Evolutionary conservation across 345 rosid species (phyloP), one percentile per base, ranked within the genome.

Genomic region (Populus euphratica): DNA sequence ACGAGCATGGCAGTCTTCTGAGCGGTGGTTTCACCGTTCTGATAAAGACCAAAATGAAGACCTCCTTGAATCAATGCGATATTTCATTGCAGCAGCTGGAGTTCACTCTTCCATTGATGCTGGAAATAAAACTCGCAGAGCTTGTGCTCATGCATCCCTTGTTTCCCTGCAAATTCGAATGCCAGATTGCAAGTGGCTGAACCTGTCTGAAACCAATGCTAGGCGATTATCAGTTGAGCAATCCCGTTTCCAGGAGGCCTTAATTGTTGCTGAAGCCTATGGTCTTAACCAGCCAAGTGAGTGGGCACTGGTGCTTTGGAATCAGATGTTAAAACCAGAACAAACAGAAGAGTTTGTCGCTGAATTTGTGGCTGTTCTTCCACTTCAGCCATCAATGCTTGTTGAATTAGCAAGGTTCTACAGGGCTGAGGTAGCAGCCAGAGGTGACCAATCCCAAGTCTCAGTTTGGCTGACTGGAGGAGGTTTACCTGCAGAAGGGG

Each of bases 241-340:
- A 84, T 89, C 94, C 27, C 93, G 89, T 52, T 96, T 96, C 86
- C 99, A 88, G 74, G 99, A 96, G 88, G 97, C 99, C 72, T 76
- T 96, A 74, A 92, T 93, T 25, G 98, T 96, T 78, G 99, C 99
- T 44, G 99, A 96, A 84, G 99, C 99, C 44, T 96, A 96, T 68
- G 83, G 90, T 79, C 97, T 96, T 76, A 96, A 96, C 78, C 99
- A 93, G 85, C 93, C 99, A 25, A 86, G 90, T 49, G 98, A 96
- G 80, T 96, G 99, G 99, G 97, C 94, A 7, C 86, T 87, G 31
- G 97, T 91, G 31, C 97, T 96, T 70, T 96, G 99, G 99, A 91
- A 88, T 81, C 94, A 87, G 88, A 96, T 96, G 97, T 91, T 96
- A 49, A 89, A 89, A 27, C 99, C 99, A 1, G 99, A 96, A 73